Evolutionary conservation across 139 green algal species (phyloP), one percentile per base, ranked within the genome.

Genomic region (Limnomonas spitsbergensis): DNA sequence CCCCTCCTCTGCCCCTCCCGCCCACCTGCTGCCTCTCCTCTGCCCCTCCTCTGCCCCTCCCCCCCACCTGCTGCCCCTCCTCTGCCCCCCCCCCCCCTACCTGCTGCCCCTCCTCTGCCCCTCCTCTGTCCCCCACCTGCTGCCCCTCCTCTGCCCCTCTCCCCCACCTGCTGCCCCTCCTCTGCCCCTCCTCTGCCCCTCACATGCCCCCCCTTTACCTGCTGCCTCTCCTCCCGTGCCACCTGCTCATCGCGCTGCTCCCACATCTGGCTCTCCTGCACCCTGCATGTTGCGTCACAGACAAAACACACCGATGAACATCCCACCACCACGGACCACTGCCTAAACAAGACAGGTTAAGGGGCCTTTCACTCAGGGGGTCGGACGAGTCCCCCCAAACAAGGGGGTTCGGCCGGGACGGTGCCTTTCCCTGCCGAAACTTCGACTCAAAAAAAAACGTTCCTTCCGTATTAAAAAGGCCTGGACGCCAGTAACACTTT

Each of bases 221-320:
- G n/a, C n/a, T n/a, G n/a, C n/a, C n/a, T n/a, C 34, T 42, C 68
- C 68, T 75, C 38, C 38, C 78, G 54, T 75, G 88, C 83, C 38
- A 82, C 38, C 78, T 85, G 77, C 35, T 53, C 56, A 66, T 89
- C 70, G 53, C 82, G 69, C 36, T 68, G 75, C 73, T 86, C 83
- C 89, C 89, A 93, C 85, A 93, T 82, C 69, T 84, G 76, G 26
- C 73, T 70, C 75, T 92, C 88, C 7, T 91, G 24, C 83, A 76
- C 35, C 76, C 35, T n/a, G n/a, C n/a, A n/a, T n/a, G n/a, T n/a
- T n/a, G n/a, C n/a, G n/a, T n/a, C n/a, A n/a, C n/a, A n/a, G n/a
- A n/a, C n/a, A n/a, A n/a, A n/a, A n/a, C n/a, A n/a, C n/a, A n/a
- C n/a, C n/a, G n/a, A n/a, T n/a, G n/a, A n/a, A n/a, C n/a, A n/a